Conservation (phyloP, 129 eudicot species). For the Artemisia argyi region DNA sequence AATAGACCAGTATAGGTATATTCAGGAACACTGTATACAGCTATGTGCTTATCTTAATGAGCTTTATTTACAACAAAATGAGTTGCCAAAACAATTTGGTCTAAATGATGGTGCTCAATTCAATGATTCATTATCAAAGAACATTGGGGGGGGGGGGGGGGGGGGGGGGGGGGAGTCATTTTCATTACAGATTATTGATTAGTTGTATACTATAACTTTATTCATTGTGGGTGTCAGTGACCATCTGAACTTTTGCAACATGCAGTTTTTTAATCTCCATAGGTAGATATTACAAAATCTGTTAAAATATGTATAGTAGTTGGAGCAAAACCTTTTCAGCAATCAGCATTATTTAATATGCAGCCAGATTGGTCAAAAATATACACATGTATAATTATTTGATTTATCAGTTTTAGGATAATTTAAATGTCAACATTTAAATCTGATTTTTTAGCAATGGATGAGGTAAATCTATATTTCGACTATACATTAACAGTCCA, state of each 20-base stretch:
- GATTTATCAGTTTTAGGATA: neutral
- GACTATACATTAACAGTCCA: too few species aligned
- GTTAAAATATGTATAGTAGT: constrained; percentile 16
- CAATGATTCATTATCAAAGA: constrained; percentile 4
- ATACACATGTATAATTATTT: too few species aligned
- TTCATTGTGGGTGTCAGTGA: constrained; percentile 32
- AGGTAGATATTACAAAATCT: neutral
- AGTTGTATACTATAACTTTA: constrained; percentile 1
- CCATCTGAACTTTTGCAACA: constrained; percentile 12
- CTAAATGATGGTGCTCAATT: neutral
- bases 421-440: neutral
- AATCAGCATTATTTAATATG: constrained; percentile 15
- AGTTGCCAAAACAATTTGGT: neutral
- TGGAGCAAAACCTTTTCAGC: constrained; percentile 16
- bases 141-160: too few species aligned
- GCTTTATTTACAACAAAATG: constrained; percentile 9
- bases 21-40: neutral
- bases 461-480: too few species aligned
- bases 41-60: constrained; percentile 18
- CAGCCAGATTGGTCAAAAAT: neutral
- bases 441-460: too few species aligned
- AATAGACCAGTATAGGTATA: neutral
- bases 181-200: neutral
- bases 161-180: too few species aligned
- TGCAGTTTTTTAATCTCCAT: constrained; percentile 15